Conservation (phyloP, 768 basidiomycete genomes). For the Trametes villosa region DNA sequence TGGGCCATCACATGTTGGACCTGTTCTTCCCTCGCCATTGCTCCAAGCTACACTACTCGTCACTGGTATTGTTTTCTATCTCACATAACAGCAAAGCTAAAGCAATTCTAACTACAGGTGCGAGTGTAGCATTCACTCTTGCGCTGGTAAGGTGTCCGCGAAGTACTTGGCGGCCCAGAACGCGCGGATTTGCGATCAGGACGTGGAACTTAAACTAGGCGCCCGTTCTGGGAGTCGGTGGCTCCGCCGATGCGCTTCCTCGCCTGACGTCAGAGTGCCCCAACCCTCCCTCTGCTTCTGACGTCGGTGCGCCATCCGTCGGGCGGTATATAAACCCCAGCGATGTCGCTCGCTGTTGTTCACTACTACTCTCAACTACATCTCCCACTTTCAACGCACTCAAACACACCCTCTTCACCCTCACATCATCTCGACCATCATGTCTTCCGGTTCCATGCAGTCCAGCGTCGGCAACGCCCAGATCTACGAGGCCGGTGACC, state of each 20-base stretch:
- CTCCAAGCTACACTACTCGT: too few relatives aligned
- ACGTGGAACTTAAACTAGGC: too few relatives aligned
- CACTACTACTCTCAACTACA: background rate
- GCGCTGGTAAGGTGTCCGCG: too few relatives aligned
- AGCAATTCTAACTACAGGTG: too few relatives aligned
- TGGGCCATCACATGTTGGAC: too few relatives aligned
- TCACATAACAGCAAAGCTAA: too few relatives aligned
- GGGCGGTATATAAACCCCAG: background rate
- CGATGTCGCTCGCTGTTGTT: background rate
- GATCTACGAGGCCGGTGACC: constrained; percentile 51
- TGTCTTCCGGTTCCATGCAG: constrained; percentile 45
- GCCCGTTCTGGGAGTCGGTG: too few relatives aligned
- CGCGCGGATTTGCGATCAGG: too few relatives aligned
- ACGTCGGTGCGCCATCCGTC: constrained; percentile 17
- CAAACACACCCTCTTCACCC: background rate
- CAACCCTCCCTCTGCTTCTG: constrained; percentile 6
- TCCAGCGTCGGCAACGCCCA: constrained; percentile 55
- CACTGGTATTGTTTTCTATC: too few relatives aligned
- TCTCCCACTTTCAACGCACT: background rate
- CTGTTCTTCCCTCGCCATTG: too few relatives aligned
- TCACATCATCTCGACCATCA: constrained; percentile 6
- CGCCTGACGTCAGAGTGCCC: constrained; percentile 19
- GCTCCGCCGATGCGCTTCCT: background rate
- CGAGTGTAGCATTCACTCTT: too few relatives aligned
- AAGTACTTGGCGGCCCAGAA: too few relatives aligned